Evolutionary conservation across 73 alveolate species (phyloP).

Genomic region (Diophrys sp.): DNA sequence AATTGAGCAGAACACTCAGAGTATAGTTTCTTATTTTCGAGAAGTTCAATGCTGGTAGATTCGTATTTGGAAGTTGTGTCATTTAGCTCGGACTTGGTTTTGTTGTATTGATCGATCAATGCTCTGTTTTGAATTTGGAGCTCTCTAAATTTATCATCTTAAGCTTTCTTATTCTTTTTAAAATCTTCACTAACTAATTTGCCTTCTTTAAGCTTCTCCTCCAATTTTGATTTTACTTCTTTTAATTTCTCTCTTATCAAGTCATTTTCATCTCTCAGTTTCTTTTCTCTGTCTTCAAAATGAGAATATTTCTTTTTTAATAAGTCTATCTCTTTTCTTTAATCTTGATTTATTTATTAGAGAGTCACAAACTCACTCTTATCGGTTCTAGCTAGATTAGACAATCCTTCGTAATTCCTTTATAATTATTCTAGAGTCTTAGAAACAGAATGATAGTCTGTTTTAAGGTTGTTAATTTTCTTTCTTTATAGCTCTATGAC

Average conservation of each 20-base stretch:
- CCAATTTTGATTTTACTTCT: constrained; percentile 2
- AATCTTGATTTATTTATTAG: background rate
- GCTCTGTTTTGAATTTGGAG: constrained; percentile 2
- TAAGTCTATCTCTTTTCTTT: background rate
- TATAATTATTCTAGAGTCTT: constrained; percentile 18
- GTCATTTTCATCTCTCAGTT: constrained; percentile 11
- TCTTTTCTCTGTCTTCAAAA: background rate
- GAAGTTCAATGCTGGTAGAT: too few relatives aligned
- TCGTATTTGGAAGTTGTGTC: background rate
- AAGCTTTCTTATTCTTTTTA: background rate
- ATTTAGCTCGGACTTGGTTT: background rate
- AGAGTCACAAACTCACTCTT: constrained; percentile 13
- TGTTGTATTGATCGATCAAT: background rate
- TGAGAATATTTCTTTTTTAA: background rate
- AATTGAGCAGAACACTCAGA: too few relatives aligned
- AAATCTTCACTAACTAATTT: constrained; percentile 3
- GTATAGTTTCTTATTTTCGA: too few relatives aligned
- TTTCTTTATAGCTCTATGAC: constrained; percentile 1
- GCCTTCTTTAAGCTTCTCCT: constrained; percentile 5
- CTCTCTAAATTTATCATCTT: constrained; percentile 19
- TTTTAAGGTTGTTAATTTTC: background rate
- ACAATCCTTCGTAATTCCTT: constrained; percentile 27
- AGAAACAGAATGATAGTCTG: background rate
- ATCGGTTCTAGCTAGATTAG: constrained; percentile 9
- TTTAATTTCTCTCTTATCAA: constrained; percentile 3